Evolutionary conservation across 495 filamentous ascomycete species (phyloP).

Genomic region (Neurospora intermedia): DNA sequence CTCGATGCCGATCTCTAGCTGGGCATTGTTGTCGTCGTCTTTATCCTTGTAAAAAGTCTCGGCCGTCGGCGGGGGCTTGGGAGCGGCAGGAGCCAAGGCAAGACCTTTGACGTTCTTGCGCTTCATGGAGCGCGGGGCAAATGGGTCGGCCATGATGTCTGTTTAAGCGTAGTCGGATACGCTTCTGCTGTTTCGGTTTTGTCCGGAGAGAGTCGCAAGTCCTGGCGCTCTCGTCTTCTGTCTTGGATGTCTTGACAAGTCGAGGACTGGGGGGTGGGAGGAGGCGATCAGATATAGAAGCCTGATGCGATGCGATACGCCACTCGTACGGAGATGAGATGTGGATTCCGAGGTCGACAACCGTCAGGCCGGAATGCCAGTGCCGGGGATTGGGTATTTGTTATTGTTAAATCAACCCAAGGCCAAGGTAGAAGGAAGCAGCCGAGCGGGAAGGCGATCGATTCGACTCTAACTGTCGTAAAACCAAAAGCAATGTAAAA

Average conservation of each 20-base stretch:
- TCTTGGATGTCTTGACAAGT: not conserved
- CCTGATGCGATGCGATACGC: not conserved
- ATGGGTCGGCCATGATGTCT: conserved; percentile 65
- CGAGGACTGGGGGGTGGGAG: not conserved
- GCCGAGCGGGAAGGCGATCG: not conserved
- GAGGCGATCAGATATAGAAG: not conserved
- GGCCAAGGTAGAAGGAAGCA: not conserved
- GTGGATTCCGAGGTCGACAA: not conserved
- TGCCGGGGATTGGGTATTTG: not conserved
- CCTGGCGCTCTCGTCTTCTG: not conserved
- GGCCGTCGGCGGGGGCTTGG: conserved; percentile 33
- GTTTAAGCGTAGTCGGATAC: conserved; percentile 1
- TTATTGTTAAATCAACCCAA: not conserved
- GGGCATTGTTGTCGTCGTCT: conserved; percentile 48
- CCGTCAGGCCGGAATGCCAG: not conserved
- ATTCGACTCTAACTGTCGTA: not conserved
- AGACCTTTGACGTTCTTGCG: conserved; percentile 98
- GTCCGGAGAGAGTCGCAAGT: not conserved
- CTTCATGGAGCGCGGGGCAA: conserved; percentile 87
- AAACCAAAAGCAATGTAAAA: not conserved
- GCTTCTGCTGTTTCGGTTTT: not conserved
- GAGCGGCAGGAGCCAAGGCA: conserved; percentile 60
- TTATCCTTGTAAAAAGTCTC: conserved; percentile 43
- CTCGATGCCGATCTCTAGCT: conserved; percentile 93
- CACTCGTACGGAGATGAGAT: not conserved